Percentiles rank a stretch among this genome's conserved stretches.
Evolutionary conservation across 352 stramenopile genomes (phyloP).

Genomic region (Phytopythium delawarense): DNA sequence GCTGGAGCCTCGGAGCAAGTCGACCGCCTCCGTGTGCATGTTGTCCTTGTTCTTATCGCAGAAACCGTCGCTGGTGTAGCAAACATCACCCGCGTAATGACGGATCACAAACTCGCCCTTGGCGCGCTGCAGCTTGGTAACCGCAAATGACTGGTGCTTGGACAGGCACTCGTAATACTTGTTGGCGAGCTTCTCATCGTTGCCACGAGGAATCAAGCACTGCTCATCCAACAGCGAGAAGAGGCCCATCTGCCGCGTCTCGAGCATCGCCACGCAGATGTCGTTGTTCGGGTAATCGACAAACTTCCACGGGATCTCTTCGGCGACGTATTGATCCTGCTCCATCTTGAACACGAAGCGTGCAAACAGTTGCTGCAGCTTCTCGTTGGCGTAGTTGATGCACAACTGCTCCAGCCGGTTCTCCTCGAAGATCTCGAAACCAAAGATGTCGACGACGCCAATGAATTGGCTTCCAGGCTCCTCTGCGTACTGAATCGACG

Average conservation of each 20-base stretch:
- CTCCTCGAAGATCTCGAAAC: conserved; percentile 88
- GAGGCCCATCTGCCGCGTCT: conserved; percentile 69
- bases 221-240: conserved; percentile 85
- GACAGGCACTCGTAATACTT: conserved; percentile 71
- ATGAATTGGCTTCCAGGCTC: conserved; percentile 72
- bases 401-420: conserved; percentile 92
- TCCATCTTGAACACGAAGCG: conserved; percentile 85
- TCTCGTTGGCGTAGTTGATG: conserved; percentile 89
- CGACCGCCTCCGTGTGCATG: conserved; percentile 76
- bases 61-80: conserved; percentile 78
- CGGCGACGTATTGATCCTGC: conserved; percentile 76
- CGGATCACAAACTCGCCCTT: conserved; percentile 84
- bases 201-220: conserved; percentile 78
- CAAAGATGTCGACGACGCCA: conserved; percentile 90
- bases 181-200: conserved; percentile 80
- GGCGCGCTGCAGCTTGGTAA: conserved; percentile 70
- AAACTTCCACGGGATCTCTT: conserved; percentile 88
- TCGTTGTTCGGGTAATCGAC: conserved; percentile 88
- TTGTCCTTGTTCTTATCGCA: conserved; percentile 90
- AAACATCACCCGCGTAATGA: conserved; percentile 84
- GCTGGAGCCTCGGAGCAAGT: conserved; percentile 66
- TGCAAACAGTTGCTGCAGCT: conserved; percentile 82
- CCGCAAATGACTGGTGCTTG: conserved; percentile 64
- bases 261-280: conserved; percentile 68
- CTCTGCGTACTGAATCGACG: conserved; percentile 84